phyloP scores from a whole-genome alignment of 345 rosid species.

The Boechera stricta region DNA sequence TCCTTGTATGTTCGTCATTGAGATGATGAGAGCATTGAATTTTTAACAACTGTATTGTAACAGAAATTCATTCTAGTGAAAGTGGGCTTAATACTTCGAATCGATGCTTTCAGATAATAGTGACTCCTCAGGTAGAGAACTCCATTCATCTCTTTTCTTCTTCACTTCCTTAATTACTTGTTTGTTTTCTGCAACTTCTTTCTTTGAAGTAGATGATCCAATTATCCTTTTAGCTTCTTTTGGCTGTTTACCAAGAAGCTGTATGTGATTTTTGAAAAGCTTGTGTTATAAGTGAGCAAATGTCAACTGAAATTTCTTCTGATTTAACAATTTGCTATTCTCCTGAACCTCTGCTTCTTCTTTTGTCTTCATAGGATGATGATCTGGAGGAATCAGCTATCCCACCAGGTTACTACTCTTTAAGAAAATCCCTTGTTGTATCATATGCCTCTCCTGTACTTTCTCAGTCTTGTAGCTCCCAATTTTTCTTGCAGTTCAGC shows the following conservation, averaged over 20 bases:
- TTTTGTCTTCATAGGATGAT: constrained; percentile 63
- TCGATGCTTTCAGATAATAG: constrained; percentile 77
- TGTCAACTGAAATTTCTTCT: constrained; percentile 15
- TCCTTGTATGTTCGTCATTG: constrained; percentile 23
- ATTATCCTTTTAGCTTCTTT: neutral
- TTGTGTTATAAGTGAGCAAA: constrained; percentile 21
- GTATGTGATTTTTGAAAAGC: constrained; percentile 1
- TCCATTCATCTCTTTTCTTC: constrained; percentile 13
- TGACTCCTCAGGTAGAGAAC: constrained; percentile 75
- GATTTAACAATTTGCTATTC: constrained; percentile 13
- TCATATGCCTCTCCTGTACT: constrained; percentile 12
- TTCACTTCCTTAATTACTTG: constrained; percentile 5
- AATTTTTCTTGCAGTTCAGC: constrained; percentile 70
- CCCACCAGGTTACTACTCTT: constrained; percentile 63
- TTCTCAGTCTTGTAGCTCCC: constrained; percentile 32
- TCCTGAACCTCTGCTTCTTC: constrained; percentile 18
- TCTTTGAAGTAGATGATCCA: constrained; percentile 5
- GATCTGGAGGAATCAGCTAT: constrained; percentile 65
- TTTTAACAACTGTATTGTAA: constrained; percentile 15
- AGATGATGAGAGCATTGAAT: constrained; percentile 29
- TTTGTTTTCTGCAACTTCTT: too few species aligned
- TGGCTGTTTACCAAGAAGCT: neutral
- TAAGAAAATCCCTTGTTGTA: neutral
- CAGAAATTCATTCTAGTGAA: constrained; percentile 91
- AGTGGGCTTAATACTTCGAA: constrained; percentile 91